Base-by-base conservation (phyloP, 352 stramenopile genomes). In the Globisporangium lucens region DNA sequence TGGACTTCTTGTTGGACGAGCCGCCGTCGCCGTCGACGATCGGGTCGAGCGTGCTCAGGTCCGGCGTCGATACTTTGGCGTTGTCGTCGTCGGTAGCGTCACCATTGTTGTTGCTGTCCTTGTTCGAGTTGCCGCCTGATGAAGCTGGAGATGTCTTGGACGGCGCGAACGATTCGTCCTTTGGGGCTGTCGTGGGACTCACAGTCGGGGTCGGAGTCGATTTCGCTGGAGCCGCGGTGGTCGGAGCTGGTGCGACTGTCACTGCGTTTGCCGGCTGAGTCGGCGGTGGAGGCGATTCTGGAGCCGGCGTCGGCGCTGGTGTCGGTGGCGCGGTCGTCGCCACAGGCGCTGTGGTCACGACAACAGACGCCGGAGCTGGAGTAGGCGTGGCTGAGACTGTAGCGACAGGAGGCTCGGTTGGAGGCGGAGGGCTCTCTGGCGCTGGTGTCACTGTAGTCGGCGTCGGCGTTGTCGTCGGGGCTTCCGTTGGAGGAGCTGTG, bases 11-110 rank as follows among this genome's bases (percentile, higher is more conserved):
- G 56, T 20, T 46, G 38, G 38, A 46, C 12, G 52, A 66, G 47
- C 43, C 47, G 22, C 17, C 56, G 36, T 13, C 61, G 24, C 29
- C 35, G 53, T 69, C 55, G 75, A 57, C 65, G 61, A 82, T 87
- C 47, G 71, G 79, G 2, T 73, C 70, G 5, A 87, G 58, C n/a
- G 73, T 78, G 17, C 77, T 69, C 17, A 67, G 53, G 22, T 72
- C 68, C 2, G 69, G 46, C 0, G 67, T 47, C 15, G 60, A 59
- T 9, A 72, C 71, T 3, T 55, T 76, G 24, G 35, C 65, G 35
- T 61, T 65, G 33, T 65, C 57, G 30, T 70, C 57, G 3, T 49
- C 61, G 17, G 13, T n/a, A 15, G 7, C 15, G n/a, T n/a, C 41
- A 9, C 15, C 41, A 47, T 47, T 47, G 41, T 47, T 47, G 41